Percentiles rank a stretch among this genome's conserved stretches.
Evolutionary conservation across 2,329 filamentous ascomycete species (phyloP).

Genomic region (Ascochyta lentis): DNA sequence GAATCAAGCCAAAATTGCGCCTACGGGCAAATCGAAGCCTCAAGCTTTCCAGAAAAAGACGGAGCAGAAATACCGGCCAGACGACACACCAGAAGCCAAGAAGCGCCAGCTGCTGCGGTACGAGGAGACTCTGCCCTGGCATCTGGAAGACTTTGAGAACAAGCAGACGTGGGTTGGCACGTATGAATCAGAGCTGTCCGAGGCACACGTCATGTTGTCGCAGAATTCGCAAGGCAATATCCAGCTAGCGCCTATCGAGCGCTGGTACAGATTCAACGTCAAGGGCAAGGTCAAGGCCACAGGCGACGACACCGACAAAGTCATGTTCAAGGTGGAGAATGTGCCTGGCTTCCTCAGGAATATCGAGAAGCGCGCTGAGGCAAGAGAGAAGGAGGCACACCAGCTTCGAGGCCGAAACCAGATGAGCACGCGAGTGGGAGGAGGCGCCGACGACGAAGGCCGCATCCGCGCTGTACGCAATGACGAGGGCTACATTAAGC

Average conservation of each 20-base stretch:
- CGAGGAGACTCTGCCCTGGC: conserved; percentile 95
- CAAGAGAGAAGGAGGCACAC: conserved; percentile 54
- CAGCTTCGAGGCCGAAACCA: conserved; percentile 22
- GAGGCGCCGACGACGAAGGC: conserved; percentile 49
- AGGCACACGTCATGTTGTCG: conserved; percentile 75
- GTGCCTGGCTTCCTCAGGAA: conserved; percentile 75
- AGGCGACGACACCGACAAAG: conserved; percentile 85
- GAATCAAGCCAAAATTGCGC: conserved; percentile 92
- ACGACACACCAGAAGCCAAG: conserved; percentile 76
- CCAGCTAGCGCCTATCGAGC: conserved; percentile 88
- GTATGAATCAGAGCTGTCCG: conserved; percentile 87
- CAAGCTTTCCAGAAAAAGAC: conserved; percentile 76
- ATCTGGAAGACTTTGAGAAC: conserved; percentile 93
- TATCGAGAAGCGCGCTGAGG: conserved; percentile 54
- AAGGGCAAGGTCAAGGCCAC: conserved; percentile 78
- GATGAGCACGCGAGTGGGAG: conserved; percentile 42
- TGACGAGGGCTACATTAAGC: conserved; percentile 53
- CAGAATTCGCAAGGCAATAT: conserved; percentile 70
- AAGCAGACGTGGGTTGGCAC: conserved; percentile 93
- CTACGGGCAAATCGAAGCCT: conserved; percentile 74
- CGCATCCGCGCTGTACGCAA: conserved; percentile 44
- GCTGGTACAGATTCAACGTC: conserved; percentile 88
- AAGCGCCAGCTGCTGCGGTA: conserved; percentile 72
- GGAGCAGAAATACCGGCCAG: conserved; percentile 83
- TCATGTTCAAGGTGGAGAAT: conserved; percentile 78